Evolutionary conservation across 306 rosid genomes (phyloP).

Genomic region (Inga oerstediana): DNA sequence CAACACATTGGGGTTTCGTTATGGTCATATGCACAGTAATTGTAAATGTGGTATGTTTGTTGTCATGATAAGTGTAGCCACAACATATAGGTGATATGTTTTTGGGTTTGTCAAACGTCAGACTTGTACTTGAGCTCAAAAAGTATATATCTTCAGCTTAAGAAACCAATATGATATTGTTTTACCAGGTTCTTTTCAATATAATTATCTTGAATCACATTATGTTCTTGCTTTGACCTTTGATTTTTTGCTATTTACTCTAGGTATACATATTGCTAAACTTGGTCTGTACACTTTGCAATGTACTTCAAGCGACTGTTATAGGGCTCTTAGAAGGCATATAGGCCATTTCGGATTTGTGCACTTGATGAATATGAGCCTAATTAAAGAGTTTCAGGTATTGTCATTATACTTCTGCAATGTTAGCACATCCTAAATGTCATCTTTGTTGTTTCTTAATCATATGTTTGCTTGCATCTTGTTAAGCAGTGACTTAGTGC

Average conservation of each 20-base stretch:
- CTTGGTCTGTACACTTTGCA: too few species aligned
- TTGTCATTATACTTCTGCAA: not conserved
- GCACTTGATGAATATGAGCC: slow-evolving; percentile 63
- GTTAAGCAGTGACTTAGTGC: too few species aligned
- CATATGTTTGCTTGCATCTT: too few species aligned
- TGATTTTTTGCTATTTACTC: not conserved
- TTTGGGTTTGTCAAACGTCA: too few species aligned
- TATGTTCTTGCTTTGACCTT: slow-evolving; percentile 19
- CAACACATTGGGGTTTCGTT: too few species aligned
- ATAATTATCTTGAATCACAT: slow-evolving; percentile 6
- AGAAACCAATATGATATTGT: slow-evolving; percentile 65
- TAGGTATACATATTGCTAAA: too few species aligned
- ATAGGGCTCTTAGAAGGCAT: slow-evolving; percentile 51
- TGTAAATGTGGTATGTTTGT: too few species aligned
- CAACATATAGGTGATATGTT: too few species aligned
- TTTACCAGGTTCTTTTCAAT: slow-evolving; percentile 16
- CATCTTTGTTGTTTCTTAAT: not conserved
- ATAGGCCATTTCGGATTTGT: slow-evolving; percentile 88
- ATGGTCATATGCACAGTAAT: too few species aligned
- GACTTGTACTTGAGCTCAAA: slow-evolving; percentile 23
- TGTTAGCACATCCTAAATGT: not conserved
- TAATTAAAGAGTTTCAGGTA: slow-evolving; percentile 84
- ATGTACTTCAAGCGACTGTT: too few species aligned
- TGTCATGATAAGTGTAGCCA: too few species aligned
- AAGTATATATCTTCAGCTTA: slow-evolving; percentile 68